Evolutionary conservation across 257 asterid species (phyloP), one percentile per base, ranked within the genome.

Genomic region (Thymus mandschuricus): DNA sequence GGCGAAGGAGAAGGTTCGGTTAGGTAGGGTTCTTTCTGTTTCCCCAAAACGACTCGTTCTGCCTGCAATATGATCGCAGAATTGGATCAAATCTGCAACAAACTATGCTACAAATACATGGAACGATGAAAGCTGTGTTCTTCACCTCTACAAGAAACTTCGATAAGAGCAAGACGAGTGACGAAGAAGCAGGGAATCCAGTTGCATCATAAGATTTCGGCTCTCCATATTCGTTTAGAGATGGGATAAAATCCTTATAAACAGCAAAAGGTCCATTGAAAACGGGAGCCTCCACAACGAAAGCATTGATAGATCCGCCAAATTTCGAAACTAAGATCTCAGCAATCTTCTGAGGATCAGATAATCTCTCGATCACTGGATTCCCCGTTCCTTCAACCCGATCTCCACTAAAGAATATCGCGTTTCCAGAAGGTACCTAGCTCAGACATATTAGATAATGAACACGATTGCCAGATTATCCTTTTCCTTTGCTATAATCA

Each of bases 251-350:
- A 81, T 95, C 98, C 80, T 89, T 86, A 77, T 86, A 95, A 56
- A 95, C 93, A 50, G 96, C 98, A 51, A 89, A 92, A 69, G 97
- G 91, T 52, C 98, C 98, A 59, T 88, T 89, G 77, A 85, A 95
- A 65, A 80, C 30, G 21, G 97, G 71, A 50, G 99, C 90, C 80
- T 95, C 98, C 59, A 95, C 78, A 71, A 95, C 97, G 78, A 88
- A 92, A 75, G 95, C 89, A 86, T 95, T 95, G 76, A 92, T 64
- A 41, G 97, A 83, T 21, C 85, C 84, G 41, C 96, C 97, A 59
- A 91, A 92, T 78, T 95, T 95, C 6, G 92, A 84, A 79, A 89
- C 95, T 80, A 95, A 71, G 60, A 88, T 80, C 65, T 88, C 96
- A 13, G 93, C 95, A 73, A 92, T 85, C 69, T 56, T 86, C 72